These are phyloP conservation scores for Lachancea kluyveri DNA, from an alignment of 805 yeast species.

Conservation along the genomic window DNA sequence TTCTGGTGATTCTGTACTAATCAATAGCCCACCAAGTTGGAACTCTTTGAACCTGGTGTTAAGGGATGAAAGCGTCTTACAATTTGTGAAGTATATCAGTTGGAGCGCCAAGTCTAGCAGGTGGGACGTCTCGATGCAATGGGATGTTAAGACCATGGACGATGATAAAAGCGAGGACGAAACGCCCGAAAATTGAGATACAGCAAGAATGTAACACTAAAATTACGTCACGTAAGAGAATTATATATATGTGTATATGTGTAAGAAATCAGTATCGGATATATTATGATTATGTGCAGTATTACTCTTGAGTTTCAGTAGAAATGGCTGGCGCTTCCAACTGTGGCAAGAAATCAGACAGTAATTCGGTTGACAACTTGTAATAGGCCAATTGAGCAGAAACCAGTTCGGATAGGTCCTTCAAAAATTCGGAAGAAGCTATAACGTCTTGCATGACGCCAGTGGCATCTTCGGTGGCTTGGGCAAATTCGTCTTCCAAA, in stretches of 20 bases:
- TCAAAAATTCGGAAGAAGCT: constrained; percentile 60
- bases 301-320: too few species aligned
- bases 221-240: too few species aligned
- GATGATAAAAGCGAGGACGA: constrained; percentile 33
- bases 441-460: constrained; percentile 75
- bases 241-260: too few species aligned
- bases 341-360: constrained; percentile 24
- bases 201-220: constrained; percentile 1
- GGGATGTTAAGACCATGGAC: constrained; percentile 57
- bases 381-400: constrained; percentile 78
- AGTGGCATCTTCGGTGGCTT: constrained; percentile 83
- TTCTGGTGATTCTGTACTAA: constrained; percentile 69
- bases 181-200: constrained; percentile 12
- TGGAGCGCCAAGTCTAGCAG: constrained; percentile 82
- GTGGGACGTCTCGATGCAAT: constrained; percentile 82
- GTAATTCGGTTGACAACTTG: constrained; percentile 63
- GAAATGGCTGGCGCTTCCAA: constrained; percentile 5
- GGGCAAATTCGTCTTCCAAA: constrained; percentile 85
- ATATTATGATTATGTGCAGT: background rate
- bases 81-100: constrained; percentile 89
- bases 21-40: constrained; percentile 78
- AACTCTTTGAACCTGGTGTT: constrained; percentile 71
- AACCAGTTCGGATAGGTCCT: constrained; percentile 60
- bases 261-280: too few species aligned
- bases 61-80: constrained; percentile 80